phyloP scores from a whole-genome alignment of 768 basidiomycete genomes.

The Botryobasidium botryosum region DNA sequence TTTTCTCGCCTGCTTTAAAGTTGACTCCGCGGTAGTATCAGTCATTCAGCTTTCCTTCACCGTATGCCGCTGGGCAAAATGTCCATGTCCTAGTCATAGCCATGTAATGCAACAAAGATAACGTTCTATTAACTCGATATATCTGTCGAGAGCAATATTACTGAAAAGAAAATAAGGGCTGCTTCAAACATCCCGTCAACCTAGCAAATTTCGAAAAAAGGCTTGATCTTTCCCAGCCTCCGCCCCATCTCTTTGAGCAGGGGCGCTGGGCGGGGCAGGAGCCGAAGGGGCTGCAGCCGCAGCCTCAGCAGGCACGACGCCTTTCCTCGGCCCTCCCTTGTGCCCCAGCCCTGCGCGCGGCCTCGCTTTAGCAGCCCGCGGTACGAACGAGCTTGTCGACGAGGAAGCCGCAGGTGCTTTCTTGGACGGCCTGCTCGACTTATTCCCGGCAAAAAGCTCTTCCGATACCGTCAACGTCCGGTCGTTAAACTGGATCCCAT shows the following conservation, averaged over 20 bases:
- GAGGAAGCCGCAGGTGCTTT: not conserved
- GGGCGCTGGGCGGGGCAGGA: not conserved
- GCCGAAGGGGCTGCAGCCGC: not conserved
- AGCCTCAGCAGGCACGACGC: not conserved
- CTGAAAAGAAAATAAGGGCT: no score
- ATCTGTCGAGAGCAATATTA: no score
- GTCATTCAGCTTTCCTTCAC: no score
- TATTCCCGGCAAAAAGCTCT: not conserved
- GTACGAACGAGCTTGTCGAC: slow-evolving; percentile 1
- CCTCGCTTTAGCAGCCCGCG: slow-evolving; percentile 4
- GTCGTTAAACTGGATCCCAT: slow-evolving; percentile 5
- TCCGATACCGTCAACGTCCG: slow-evolving; percentile 2
- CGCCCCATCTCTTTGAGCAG: not conserved
- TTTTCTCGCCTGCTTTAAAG: no score
- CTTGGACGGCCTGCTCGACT: not conserved
- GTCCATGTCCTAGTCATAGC: no score
- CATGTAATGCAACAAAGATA: no score
- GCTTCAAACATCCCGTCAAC: no score
- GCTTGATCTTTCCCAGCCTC: slow-evolving; percentile 3
- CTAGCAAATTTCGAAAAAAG: slow-evolving; percentile 6
- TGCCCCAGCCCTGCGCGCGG: slow-evolving; percentile 4
- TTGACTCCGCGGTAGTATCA: no score
- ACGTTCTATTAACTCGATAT: no score
- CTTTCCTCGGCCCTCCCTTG: not conserved
- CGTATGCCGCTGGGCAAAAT: no score